A percentile compares a stretch with the other conserved stretches of the same genome.
Conservation (phyloP, 352 stramenopile species). For the Pythium biforme region DNA sequence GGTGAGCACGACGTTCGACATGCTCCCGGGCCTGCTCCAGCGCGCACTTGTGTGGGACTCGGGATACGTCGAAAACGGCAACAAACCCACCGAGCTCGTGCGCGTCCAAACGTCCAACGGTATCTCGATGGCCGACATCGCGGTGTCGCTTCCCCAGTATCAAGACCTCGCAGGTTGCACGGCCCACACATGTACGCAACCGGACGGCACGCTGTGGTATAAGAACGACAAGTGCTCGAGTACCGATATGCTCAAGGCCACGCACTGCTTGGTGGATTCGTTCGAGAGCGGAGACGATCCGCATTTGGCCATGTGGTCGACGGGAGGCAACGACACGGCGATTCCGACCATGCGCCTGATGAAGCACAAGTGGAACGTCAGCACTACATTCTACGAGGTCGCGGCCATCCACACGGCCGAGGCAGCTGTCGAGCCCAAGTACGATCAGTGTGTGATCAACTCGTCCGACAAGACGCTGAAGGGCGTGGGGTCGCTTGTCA, state of each 20-base stretch:
- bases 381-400: constrained; percentile 2
- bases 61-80: constrained; percentile 26
- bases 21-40: constrained; percentile 24
- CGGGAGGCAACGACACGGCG: constrained; percentile 5
- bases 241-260: background rate
- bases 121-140: constrained; percentile 33
- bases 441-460: background rate
- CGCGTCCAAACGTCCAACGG: constrained; percentile 17
- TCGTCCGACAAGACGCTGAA: background rate
- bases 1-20: background rate
- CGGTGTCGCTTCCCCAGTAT: constrained; percentile 7
- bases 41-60: constrained; percentile 37
- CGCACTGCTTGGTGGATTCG: background rate
- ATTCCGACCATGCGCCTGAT: constrained; percentile 8
- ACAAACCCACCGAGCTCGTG: too few species aligned
- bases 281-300: background rate
- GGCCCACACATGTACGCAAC: background rate
- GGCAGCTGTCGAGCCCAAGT: background rate
- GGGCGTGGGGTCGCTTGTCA: constrained; percentile 8
- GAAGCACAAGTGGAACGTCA: constrained; percentile 2
- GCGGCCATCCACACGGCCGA: constrained; percentile 17
- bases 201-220: background rate
- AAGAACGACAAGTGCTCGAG: background rate
- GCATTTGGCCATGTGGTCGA: constrained; percentile 15
- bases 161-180: background rate